A percentile compares a stretch with the other conserved stretches of the same genome.
Conservation (phyloP, 805 yeast genomes). For the Spathaspora boniae region DNA sequence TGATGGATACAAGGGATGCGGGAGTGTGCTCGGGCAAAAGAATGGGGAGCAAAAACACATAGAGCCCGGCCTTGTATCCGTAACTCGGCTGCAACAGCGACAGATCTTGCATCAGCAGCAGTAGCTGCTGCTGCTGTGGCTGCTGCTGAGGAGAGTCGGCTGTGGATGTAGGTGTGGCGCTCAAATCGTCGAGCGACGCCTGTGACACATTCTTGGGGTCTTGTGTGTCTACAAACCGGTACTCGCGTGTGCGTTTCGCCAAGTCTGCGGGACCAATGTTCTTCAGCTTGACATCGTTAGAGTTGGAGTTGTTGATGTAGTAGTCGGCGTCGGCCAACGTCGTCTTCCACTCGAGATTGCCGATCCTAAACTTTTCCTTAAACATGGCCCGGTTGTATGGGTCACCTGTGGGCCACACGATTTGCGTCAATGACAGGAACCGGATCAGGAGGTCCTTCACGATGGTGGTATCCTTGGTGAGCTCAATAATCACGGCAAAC, state of each 20-base stretch:
- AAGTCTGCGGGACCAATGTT: slow-evolving; percentile 42
- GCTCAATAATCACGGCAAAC: slow-evolving; percentile 48
- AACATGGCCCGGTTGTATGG: slow-evolving; percentile 42
- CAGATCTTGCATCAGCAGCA: no score
- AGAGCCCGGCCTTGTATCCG: slow-evolving; percentile 60
- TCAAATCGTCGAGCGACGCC: not conserved
- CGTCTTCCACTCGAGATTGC: slow-evolving; percentile 46
- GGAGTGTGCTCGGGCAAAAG: slow-evolving; percentile 61
- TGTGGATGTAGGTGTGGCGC: not conserved
- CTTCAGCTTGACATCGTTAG: slow-evolving; percentile 41
- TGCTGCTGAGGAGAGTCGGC: slow-evolving; percentile 5
- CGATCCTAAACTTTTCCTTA: slow-evolving; percentile 48
- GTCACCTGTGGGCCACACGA: slow-evolving; percentile 54
- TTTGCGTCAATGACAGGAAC: slow-evolving; percentile 40
- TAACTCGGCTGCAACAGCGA: no score
- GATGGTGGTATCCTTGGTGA: slow-evolving; percentile 33
- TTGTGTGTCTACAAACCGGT: slow-evolving; percentile 17
- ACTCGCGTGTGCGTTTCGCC: slow-evolving; percentile 36
- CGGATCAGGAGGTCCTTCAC: slow-evolving; percentile 38
- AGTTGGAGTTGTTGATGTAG: slow-evolving; percentile 37
- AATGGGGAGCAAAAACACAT: slow-evolving; percentile 63
- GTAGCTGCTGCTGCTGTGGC: not conserved
- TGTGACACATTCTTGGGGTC: slow-evolving; percentile 9
- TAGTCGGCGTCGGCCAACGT: slow-evolving; percentile 41
- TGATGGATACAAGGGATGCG: slow-evolving; percentile 52